Evolutionary conservation across 805 yeast genomes (phyloP).

Genomic region (Maudiozyma barnettii): DNA sequence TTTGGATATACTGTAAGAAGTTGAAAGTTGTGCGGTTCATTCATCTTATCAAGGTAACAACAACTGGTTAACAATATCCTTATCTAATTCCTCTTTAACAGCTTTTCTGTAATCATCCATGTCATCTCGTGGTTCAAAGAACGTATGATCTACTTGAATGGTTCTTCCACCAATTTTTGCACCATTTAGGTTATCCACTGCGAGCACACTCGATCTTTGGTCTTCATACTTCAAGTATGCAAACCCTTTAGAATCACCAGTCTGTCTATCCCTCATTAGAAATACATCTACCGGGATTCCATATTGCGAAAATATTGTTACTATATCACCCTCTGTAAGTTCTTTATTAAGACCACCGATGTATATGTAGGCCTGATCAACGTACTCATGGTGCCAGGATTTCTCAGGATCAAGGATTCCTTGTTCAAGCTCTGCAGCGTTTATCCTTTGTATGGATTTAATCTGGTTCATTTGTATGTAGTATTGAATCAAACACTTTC

Average conservation of each 20-base stretch:
- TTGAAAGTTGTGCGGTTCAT: too few relatives aligned
- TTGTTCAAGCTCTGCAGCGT: conserved; percentile 53
- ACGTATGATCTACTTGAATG: conserved; percentile 63
- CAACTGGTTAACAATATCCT: conserved; percentile 16
- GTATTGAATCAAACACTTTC: neutral
- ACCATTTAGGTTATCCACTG: conserved; percentile 85
- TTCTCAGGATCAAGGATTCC: conserved; percentile 45
- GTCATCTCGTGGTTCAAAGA: conserved; percentile 45
- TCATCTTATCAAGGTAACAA: neutral
- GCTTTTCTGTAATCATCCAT: conserved; percentile 40
- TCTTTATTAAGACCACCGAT: conserved; percentile 64
- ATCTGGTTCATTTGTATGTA: conserved; percentile 10
- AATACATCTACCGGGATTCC: conserved; percentile 77
- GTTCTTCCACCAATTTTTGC: conserved; percentile 39
- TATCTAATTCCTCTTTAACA: conserved; percentile 25
- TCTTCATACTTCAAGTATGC: conserved; percentile 79
- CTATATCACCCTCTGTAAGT: conserved; percentile 64
- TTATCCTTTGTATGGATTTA: conserved; percentile 44
- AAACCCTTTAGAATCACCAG: conserved; percentile 64
- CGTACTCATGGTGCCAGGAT: conserved; percentile 86
- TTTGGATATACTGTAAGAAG: too few relatives aligned
- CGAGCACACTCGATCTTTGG: conserved; percentile 68
- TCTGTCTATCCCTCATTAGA: conserved; percentile 52
- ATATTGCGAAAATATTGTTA: conserved; percentile 76
- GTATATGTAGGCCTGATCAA: conserved; percentile 64